Conservation (phyloP, 1,284 basidiomycete species). For the Tylopilus orsonianus region DNA sequence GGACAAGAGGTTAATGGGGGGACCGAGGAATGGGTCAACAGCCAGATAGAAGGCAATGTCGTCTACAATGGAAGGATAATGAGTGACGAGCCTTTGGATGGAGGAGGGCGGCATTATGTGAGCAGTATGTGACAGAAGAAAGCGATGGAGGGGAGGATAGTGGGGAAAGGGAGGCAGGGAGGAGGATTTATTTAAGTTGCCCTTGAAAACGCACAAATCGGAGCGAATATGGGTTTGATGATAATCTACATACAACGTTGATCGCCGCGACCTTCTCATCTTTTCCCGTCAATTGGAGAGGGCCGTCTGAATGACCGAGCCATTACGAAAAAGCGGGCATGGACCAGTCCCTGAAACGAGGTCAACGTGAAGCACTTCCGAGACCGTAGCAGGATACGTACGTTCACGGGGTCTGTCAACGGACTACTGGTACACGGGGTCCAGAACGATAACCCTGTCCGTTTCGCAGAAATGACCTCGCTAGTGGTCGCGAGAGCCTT, state of each 20-base stretch:
- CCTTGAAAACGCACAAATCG: constrained; percentile 28
- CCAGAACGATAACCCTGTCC: constrained; percentile 5
- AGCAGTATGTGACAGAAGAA: not conserved
- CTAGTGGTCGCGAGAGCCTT: not conserved
- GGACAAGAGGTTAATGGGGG: constrained; percentile 41
- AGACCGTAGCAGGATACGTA: constrained; percentile 9
- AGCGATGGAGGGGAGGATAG: constrained; percentile 1
- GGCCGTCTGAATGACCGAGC: constrained; percentile 34
- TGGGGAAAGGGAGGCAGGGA: constrained; percentile 11
- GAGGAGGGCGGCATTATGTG: constrained; percentile 8
- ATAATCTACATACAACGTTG: constrained; percentile 41
- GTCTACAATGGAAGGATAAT: constrained; percentile 35
- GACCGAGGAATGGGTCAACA: constrained; percentile 39
- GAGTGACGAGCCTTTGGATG: constrained; percentile 25
- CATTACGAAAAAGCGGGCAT: constrained; percentile 35
- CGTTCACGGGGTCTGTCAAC: constrained; percentile 9
- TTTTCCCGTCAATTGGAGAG: constrained; percentile 36
- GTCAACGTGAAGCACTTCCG: constrained; percentile 17
- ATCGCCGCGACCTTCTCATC: constrained; percentile 48
- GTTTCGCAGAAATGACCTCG: constrained; percentile 11
- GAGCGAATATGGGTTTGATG: constrained; percentile 38
- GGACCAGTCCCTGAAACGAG: constrained; percentile 34
- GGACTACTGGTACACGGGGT: constrained; percentile 11
- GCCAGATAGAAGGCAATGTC: constrained; percentile 41
- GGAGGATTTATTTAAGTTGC: constrained; percentile 30